phyloP scores from a whole-genome alignment of 495 filamentous ascomycete genomes.

The Chaetomidium leptoderma region DNA sequence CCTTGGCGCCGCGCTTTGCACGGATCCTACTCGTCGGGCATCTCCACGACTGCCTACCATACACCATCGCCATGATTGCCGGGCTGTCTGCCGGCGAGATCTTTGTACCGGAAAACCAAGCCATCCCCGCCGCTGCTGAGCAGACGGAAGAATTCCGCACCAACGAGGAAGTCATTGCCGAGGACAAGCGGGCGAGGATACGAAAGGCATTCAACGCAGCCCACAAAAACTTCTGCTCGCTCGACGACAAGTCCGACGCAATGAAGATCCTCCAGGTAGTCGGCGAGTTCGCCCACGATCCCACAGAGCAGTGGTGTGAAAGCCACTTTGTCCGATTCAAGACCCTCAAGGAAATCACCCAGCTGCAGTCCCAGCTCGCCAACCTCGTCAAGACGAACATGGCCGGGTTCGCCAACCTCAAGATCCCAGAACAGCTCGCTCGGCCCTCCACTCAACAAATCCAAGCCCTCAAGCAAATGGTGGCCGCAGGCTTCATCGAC shows the following conservation, averaged over 20 bases:
- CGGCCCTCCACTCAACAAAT: conserved; percentile 67
- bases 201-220: conserved; percentile 68
- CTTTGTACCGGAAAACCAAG: conserved; percentile 80
- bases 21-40: conserved; percentile 87
- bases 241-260: conserved; percentile 79
- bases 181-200: conserved; percentile 59
- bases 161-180: conserved; percentile 62
- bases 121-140: conserved; percentile 49
- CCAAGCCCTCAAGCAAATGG: conserved; percentile 81
- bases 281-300: conserved; percentile 71
- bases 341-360: conserved; percentile 75
- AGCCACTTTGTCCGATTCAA: conserved; percentile 81
- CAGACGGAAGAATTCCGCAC: conserved; percentile 53
- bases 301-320: conserved; percentile 66
- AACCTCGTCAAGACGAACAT: conserved; percentile 73
- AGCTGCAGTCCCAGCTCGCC: conserved; percentile 76
- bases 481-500: conserved; percentile 90
- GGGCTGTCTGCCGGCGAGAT: conserved; percentile 83
- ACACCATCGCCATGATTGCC: conserved; percentile 84
- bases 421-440: conserved; percentile 58
- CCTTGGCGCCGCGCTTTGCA: conserved; percentile 82
- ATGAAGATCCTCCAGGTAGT: conserved; percentile 85
- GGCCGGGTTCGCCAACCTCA: conserved; percentile 57
- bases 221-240: conserved; percentile 73
- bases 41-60: conserved; percentile 74